Conservation (phyloP, 306 rosid genomes). For the Cucumis melo region DNA sequence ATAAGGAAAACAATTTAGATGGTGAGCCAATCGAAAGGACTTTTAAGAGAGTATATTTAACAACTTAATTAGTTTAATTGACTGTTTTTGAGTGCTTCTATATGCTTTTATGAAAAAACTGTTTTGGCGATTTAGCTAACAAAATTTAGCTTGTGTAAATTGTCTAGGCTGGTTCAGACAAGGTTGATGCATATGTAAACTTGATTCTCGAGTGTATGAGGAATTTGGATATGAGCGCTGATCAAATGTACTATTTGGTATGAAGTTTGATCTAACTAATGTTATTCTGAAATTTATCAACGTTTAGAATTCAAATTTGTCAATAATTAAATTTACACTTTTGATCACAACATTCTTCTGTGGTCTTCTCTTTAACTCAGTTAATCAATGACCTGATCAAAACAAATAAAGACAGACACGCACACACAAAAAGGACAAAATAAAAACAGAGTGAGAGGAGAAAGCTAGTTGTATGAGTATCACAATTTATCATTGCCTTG, state of each 20-base stretch:
- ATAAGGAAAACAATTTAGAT: no score
- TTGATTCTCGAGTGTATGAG: slow-evolving; percentile 9
- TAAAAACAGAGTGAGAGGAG: neutral
- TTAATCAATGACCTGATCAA: neutral
- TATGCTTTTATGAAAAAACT: neutral
- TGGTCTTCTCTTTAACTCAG: neutral
- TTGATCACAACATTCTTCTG: neutral
- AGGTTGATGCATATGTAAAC: slow-evolving; percentile 11
- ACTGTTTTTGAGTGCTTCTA: neutral
- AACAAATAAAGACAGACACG: neutral
- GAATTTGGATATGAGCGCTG: slow-evolving; percentile 4
- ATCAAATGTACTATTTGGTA: neutral
- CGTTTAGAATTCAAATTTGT: neutral
- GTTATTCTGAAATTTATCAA: neutral
- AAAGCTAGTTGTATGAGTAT: neutral
- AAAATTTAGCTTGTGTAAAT: slow-evolving; percentile 4
- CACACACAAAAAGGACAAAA: neutral
- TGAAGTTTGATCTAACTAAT: slow-evolving; percentile 1
- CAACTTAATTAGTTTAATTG: neutral
- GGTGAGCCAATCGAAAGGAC: neutral
- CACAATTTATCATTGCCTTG: neutral
- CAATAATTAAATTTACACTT: neutral
- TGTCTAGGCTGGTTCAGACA: slow-evolving; percentile 10
- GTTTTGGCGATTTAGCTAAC: slow-evolving; percentile 3
- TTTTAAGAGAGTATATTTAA: neutral